Base-by-base conservation (phyloP, 164 flowering plant species). In the Stephania cephalantha region DNA sequence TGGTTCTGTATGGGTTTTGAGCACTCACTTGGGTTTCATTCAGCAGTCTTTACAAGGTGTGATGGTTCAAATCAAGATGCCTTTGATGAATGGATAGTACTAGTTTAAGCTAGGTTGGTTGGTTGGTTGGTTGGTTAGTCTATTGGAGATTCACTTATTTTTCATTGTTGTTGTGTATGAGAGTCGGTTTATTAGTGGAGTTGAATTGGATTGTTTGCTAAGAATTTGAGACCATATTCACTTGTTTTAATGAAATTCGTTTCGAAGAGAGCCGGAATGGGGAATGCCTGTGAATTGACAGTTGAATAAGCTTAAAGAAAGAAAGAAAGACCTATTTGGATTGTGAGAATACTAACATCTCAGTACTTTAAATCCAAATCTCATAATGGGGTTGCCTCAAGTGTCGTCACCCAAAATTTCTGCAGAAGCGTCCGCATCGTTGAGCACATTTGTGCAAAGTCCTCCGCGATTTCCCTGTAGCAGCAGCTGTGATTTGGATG, bases 381-480 rank as follows among this genome's bases (percentile, higher is more conserved):
- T 44, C 69, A 29, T 9, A 0, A 91, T 91, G 95, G 95, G 97
- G 10, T 84, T 92, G 87, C 95, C 92, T 42, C 95, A 90, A 78
- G 83, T 85, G 48, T 80, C 88, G 52, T 78, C 87, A 5, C 70
- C 76, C 75, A 84, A 78, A 79, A 67, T 74, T 78, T 70, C 82
- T 74, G 88, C 83, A 50, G 91, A 88, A 64, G 84, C 69, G 65
- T 73, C 78, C 48, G 74, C 81, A n/a, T 70, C 91, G 20, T 55
- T 82, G 73, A 85, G 82, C 75, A 29, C 87, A 64, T 78, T 83
- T 79, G 75, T 75, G 71, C 89, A 76, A 46, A 84, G 76, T 78
- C 78, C 81, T 2, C 81, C 85, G 12, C 84, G 74, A 50, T 78
- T 74, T 78, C 13, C 79, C 68, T 82, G 79, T 61, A 68, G 77